Percentiles rank a stretch among this genome's conserved stretches.
These are phyloP conservation scores for Akanthomyces dipterigenus DNA, from an alignment of 2,329 filamentous ascomycete species.

Conservation along the genomic window DNA sequence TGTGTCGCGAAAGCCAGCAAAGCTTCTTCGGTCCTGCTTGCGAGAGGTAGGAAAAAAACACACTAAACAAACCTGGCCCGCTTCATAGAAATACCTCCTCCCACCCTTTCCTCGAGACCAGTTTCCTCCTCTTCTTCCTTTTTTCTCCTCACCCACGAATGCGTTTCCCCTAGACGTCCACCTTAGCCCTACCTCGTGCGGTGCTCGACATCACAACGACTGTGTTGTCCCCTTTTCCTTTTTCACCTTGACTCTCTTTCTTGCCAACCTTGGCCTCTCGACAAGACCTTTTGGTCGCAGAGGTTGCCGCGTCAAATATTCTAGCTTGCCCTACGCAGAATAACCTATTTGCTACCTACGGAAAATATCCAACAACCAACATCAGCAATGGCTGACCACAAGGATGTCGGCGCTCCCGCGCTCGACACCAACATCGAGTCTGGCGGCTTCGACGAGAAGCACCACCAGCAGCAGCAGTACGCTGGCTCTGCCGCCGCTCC, in stretches of 20 bases:
- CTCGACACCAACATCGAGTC: slow-evolving; percentile 59
- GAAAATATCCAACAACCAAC: slow-evolving; percentile 1
- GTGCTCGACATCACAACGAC: slow-evolving; percentile 33
- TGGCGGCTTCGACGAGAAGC: slow-evolving; percentile 60
- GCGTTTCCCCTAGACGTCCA: slow-evolving; percentile 37
- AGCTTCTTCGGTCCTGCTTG: slow-evolving; percentile 7
- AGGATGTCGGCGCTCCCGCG: slow-evolving; percentile 46
- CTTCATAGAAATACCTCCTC: slow-evolving; percentile 34
- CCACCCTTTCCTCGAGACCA: slow-evolving; percentile 24
- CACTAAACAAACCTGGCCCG: slow-evolving; percentile 10
- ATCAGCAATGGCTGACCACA: slow-evolving; percentile 47
- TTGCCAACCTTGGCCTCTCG: slow-evolving; percentile 11
- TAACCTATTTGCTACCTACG: slow-evolving; percentile 5
- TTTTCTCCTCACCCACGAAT: slow-evolving; percentile 43
- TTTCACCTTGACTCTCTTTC: slow-evolving; percentile 17
- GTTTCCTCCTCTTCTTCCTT: slow-evolving; percentile 24
- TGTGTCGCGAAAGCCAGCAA: not conserved
- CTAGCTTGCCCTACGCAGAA: not conserved
- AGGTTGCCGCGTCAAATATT: not conserved
- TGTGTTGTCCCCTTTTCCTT: slow-evolving; percentile 18
- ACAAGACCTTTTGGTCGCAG: not conserved
- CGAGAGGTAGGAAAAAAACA: slow-evolving; percentile 5
- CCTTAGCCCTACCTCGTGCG: slow-evolving; percentile 39
- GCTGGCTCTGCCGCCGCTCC: slow-evolving; percentile 22
- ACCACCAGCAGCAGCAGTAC: slow-evolving; percentile 21